Percentiles rank a stretch among this genome's conserved stretches.
These are phyloP conservation scores for Fusarium subtropicale DNA, from an alignment of 2,329 filamentous ascomycete species.

Conservation along the genomic window DNA sequence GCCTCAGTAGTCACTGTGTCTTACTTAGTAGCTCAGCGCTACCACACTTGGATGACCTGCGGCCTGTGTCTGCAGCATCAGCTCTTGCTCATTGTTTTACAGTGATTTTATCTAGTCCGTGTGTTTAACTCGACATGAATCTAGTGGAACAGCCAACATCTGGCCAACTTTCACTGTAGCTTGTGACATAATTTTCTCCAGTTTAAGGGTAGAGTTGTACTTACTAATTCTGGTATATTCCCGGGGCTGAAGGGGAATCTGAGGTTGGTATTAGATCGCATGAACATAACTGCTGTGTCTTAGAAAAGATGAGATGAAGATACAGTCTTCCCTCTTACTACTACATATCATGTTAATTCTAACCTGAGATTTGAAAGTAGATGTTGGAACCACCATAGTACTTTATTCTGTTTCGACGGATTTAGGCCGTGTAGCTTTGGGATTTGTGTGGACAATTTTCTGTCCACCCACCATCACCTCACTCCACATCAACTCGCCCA, in stretches of 20 bases:
- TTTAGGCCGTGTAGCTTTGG: background rate
- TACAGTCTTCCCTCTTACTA: background rate
- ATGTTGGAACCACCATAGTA: background rate
- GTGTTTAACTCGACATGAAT: background rate
- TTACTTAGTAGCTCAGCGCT: background rate
- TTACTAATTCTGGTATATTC: background rate
- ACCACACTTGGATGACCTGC: background rate
- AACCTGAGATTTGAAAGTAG: accelerated
- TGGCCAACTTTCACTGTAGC: background rate
- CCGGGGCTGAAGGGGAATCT: background rate
- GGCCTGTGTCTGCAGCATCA: background rate
- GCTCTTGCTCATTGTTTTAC: background rate
- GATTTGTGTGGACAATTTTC: background rate
- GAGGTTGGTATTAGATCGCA: background rate
- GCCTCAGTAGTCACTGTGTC: slow-evolving; percentile 5
- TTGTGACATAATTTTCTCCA: background rate
- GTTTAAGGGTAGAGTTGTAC: background rate
- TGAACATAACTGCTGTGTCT: background rate
- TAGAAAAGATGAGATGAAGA: background rate
- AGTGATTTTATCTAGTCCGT: background rate
- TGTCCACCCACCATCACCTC: background rate
- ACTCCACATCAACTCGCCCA: background rate
- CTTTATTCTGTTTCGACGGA: background rate
- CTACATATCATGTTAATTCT: background rate
- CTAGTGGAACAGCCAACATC: background rate